These are phyloP conservation scores for Schizonepeta tenuifolia DNA, from an alignment of 257 asterid species.

Conservation along the genomic window DNA sequence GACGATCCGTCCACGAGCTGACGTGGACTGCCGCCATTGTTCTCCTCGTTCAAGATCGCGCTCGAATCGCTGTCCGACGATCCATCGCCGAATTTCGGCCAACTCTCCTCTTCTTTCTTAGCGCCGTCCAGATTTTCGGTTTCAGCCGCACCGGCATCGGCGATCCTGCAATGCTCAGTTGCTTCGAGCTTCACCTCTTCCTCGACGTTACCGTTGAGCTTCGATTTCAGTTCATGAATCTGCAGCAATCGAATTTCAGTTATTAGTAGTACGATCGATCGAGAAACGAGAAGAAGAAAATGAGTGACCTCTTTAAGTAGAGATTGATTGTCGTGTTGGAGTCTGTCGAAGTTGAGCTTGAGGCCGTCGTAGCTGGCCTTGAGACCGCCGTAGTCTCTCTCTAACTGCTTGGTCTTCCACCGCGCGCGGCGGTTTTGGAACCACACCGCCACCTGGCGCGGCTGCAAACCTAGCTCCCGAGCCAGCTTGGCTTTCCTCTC, in stretches of 20 bases:
- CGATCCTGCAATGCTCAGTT: neutral
- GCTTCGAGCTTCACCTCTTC: constrained; percentile 29
- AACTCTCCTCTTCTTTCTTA: neutral
- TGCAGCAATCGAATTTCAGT: constrained; percentile 10
- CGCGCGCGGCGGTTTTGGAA: constrained; percentile 97
- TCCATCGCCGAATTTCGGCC: constrained; percentile 55
- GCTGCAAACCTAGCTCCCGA: constrained; percentile 86
- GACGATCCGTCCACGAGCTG: constrained; percentile 28
- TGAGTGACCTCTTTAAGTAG: constrained; percentile 59
- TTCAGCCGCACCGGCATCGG: neutral
- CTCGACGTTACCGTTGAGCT: constrained; percentile 44
- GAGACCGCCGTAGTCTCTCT: constrained; percentile 80
- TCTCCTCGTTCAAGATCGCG: constrained; percentile 76
- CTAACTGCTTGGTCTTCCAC: constrained; percentile 92
- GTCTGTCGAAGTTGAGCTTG: constrained; percentile 55
- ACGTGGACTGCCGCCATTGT: constrained; percentile 46
- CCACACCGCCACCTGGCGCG: constrained; percentile 98
- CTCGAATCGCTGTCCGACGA: constrained; percentile 86
- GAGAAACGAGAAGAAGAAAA: neutral
- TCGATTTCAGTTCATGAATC: constrained; percentile 70
- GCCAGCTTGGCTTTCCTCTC: constrained; percentile 89
- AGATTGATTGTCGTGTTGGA: constrained; percentile 67
- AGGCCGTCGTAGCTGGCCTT: constrained; percentile 74
- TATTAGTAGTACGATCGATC: no score
- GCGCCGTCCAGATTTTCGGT: constrained; percentile 29